These are phyloP conservation scores for Truncatella angustata DNA, from an alignment of 2,329 filamentous ascomycete genomes.

Conservation along the genomic window DNA sequence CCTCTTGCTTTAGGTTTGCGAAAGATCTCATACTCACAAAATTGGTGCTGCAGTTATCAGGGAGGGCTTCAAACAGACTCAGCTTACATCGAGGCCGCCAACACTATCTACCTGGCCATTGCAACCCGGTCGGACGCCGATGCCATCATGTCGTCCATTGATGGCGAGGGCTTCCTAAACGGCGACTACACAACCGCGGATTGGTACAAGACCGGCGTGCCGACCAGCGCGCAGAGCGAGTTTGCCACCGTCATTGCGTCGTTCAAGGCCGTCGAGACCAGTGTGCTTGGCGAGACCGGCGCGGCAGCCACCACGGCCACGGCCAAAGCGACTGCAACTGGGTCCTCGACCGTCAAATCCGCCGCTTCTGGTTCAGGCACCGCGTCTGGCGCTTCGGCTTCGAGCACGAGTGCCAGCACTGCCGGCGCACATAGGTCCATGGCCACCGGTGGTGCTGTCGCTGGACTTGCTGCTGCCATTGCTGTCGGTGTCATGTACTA, in stretches of 20 bases:
- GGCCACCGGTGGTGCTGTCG: background rate
- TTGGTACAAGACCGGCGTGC: slow-evolving; percentile 1
- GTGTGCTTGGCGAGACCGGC: background rate
- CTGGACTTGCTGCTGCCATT: slow-evolving; percentile 2
- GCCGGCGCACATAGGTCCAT: background rate
- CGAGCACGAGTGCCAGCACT: background rate
- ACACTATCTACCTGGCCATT: background rate
- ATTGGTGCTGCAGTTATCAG: background rate
- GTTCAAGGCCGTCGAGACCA: slow-evolving; percentile 1
- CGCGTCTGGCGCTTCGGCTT: background rate
- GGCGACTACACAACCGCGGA: background rate
- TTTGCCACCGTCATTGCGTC: background rate
- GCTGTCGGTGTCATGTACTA: background rate
- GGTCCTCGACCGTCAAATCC: background rate
- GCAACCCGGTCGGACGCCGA: background rate
- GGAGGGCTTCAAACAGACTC: background rate
- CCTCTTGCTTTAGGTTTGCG: background rate
- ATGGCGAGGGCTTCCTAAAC: background rate
- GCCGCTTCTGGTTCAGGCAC: background rate
- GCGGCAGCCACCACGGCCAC: background rate
- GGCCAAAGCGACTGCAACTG: background rate
- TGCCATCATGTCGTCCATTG: background rate
- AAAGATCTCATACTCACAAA: background rate
- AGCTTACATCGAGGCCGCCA: background rate
- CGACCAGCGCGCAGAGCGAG: slow-evolving; percentile 1